Evolutionary conservation across 208 protist species (phyloP).

Genomic region (Crithidia acanthocephali): DNA sequence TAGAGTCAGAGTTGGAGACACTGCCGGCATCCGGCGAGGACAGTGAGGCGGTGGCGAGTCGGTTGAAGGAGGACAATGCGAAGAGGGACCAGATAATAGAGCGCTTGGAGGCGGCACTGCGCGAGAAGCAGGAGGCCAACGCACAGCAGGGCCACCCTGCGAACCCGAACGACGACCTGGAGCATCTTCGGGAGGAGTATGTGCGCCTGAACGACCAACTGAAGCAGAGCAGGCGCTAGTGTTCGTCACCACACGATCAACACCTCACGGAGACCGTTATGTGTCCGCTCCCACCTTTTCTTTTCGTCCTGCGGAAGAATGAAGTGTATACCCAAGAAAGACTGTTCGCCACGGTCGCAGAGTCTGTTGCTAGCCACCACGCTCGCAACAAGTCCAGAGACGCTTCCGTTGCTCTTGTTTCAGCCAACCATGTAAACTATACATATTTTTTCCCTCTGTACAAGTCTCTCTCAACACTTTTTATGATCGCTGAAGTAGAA

Average conservation of each 20-base stretch:
- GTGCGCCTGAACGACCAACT: conserved; percentile 72
- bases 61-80: conserved; percentile 52
- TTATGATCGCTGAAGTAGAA: too few relatives aligned
- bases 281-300: too few relatives aligned
- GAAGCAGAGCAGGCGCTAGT: conserved; percentile 36
- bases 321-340: too few relatives aligned
- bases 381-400: too few relatives aligned
- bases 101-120: conserved; percentile 52
- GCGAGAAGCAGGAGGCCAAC: conserved; percentile 21
- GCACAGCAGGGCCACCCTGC: neutral
- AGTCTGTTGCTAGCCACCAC: too few relatives aligned
- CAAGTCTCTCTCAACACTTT: too few relatives aligned
- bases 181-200: conserved; percentile 75
- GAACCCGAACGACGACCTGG: conserved; percentile 39
- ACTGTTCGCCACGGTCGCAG: too few relatives aligned
- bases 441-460: too few relatives aligned
- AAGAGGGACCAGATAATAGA: conserved; percentile 58
- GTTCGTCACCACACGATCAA: too few relatives aligned
- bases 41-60: conserved; percentile 31
- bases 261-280: too few relatives aligned
- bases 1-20: conserved; percentile 28
- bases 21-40: conserved; percentile 35
- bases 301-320: too few relatives aligned
- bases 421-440: neutral
- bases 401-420: too few relatives aligned